Evolutionary conservation across 495 filamentous ascomycete species (phyloP).

Genomic region (Xylaria cubensis): DNA sequence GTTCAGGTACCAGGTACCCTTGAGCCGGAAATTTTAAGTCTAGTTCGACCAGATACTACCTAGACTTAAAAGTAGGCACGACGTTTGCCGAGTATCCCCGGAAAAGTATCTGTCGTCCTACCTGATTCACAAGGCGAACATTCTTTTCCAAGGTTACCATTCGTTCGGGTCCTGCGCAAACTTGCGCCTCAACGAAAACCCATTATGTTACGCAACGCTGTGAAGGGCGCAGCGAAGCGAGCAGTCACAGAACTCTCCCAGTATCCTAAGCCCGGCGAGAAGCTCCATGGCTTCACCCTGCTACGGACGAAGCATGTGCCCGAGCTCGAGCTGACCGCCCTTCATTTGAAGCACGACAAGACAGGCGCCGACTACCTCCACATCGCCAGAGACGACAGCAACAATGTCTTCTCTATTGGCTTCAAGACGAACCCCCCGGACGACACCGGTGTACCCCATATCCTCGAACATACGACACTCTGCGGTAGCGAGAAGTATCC

Average conservation of each 20-base stretch:
- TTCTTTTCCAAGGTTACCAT: not conserved
- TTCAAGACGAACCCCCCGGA: conserved; percentile 99
- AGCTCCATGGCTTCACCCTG: conserved; percentile 91
- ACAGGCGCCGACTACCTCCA: conserved; percentile 96
- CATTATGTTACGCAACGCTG: conserved; percentile 57
- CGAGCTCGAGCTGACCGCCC: conserved; percentile 88
- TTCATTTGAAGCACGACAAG: conserved; percentile 88
- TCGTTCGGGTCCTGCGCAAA: conserved; percentile 10
- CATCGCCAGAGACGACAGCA: conserved; percentile 90
- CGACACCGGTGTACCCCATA: conserved; percentile 95
- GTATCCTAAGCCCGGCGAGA: conserved; percentile 78
- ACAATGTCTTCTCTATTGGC: conserved; percentile 98
- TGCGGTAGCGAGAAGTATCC: conserved; percentile 99
- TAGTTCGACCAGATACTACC: not conserved
- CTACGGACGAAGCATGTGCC: conserved; percentile 88
- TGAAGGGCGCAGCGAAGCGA: conserved; percentile 61
- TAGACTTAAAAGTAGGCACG: not conserved
- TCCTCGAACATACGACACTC: conserved; percentile 94
- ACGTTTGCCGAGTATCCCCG: not conserved
- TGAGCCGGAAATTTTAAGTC: not conserved
- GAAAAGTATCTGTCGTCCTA: not conserved
- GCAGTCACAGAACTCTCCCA: conserved; percentile 74
- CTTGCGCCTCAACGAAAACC: conserved; percentile 23
- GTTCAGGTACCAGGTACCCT: not conserved
- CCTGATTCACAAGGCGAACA: not conserved